Percentiles rank a stretch among this genome's conserved stretches.
Evolutionary conservation across 2,329 filamentous ascomycete genomes (phyloP).

Genomic region (Arthrinium phaeospermum): DNA sequence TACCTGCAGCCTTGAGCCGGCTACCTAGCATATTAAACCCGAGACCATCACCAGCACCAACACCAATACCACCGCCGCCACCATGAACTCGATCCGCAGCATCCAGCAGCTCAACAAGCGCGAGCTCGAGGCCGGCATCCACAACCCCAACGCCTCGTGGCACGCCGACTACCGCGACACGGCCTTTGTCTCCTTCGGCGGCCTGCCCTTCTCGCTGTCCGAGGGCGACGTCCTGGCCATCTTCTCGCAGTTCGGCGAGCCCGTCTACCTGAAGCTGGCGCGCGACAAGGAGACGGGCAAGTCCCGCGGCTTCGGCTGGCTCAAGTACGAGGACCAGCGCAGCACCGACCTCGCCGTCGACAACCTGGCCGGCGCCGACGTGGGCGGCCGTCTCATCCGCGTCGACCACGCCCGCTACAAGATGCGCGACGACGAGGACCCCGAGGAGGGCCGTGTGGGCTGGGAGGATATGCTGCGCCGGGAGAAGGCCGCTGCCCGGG

Average conservation of each 20-base stretch:
- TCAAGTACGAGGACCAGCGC: constrained; percentile 98
- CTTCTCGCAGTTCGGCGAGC: constrained; percentile 96
- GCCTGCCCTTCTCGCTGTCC: constrained; percentile 87
- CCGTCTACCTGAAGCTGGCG: constrained; percentile 87
- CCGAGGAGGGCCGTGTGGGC: constrained; percentile 62
- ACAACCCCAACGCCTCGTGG: constrained; percentile 81
- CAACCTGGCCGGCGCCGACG: constrained; percentile 86
- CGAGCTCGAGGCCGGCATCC: constrained; percentile 80
- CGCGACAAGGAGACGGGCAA: constrained; percentile 97
- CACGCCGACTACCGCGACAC: constrained; percentile 98
- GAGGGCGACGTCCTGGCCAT: constrained; percentile 97
- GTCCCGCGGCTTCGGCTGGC: constrained; percentile 90
- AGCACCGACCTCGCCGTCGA: constrained; percentile 96
- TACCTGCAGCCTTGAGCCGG: background rate
- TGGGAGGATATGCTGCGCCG: constrained; percentile 64
- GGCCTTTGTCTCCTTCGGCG: constrained; percentile 95
- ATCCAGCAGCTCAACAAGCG: constrained; percentile 93
- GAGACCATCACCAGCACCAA: background rate
- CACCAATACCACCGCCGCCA: constrained; percentile 28
- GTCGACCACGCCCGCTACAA: constrained; percentile 97
- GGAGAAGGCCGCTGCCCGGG: constrained; percentile 49
- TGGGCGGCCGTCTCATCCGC: constrained; percentile 79
- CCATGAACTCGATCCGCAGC: constrained; percentile 92
- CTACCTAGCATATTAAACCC: background rate
- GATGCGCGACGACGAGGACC: constrained; percentile 77